Evolutionary conservation across 108 stramenopile genomes (phyloP), one percentile per base, ranked within the genome.

Genomic region (Cylindrotheca fusiformis): DNA sequence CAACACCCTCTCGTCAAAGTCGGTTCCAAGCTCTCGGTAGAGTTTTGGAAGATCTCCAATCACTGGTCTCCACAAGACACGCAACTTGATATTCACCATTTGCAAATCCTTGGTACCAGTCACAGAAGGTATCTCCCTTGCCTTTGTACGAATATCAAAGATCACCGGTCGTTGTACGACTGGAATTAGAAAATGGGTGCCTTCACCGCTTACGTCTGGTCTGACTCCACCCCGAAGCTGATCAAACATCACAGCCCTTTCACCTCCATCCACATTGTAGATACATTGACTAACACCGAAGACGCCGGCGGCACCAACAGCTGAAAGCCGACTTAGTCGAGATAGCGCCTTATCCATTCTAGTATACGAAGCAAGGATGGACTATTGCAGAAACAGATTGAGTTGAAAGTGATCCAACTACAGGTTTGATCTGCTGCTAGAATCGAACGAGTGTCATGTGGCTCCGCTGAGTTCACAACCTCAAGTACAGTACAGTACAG

Each of bases 81-180:
- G 84, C 22, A 99, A 76, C 56, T 95, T 95, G 76, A 99, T 99
- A 77, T 96, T 99, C 28, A 99, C 99, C 95, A 96, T 98, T 70
- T 99, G 99, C 58, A 99, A 74, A 82, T 99, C 99, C 88, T 99
- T 99, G 41, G 99, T 99, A 51, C 98, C 93, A n/a, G 95, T 96
- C 32, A 92, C 76, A 50, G 90, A 95, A 46, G 96, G 94, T 69
- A 99, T 97, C 58, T 97, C 96, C 33, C 96, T 82, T 4, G 99
- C 96, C 61, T 94, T 91, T 27, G 93, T 87, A 47, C 99, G 90
- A 25, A 99, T 86, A 71, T 97, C 96, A 45, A 99, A 95, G 62
- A 98, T 94, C 68, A 95, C 75, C 10, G 97, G 97, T 41, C 83
- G 80, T 71, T 99, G 97, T 52, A 95, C 41, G 33, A 91, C 68